Conservation (phyloP, 179 eudicot genomes). For the Spergularia azorica region DNA sequence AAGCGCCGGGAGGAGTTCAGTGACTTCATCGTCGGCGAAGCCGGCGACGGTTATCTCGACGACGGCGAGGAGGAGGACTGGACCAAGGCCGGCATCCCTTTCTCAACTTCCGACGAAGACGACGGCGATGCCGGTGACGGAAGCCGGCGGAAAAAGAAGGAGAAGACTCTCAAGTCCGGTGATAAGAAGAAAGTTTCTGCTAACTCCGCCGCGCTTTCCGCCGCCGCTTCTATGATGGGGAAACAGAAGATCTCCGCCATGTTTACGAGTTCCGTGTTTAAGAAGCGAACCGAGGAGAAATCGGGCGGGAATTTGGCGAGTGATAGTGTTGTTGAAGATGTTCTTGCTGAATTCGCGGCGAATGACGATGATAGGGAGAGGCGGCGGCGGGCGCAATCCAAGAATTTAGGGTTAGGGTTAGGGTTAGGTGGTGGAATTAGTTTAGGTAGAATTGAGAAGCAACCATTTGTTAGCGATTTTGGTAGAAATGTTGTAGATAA, state of each 20-base stretch:
- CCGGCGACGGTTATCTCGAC: conserved; percentile 36
- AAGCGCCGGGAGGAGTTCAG: conserved; percentile 65
- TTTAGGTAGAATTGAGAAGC: conserved; percentile 40
- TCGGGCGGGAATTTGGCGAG: conserved; percentile 32
- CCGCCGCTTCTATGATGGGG: conserved; percentile 76
- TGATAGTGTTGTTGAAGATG: conserved; percentile 90
- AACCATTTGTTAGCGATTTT: conserved; percentile 24
- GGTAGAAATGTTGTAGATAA: conserved; percentile 7
- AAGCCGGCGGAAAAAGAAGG: conserved; percentile 42
- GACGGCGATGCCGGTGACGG: conserved; percentile 76
- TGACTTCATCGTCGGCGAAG: conserved; percentile 74
- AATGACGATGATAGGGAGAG: conserved; percentile 76
- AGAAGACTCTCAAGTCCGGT: conserved; percentile 23
- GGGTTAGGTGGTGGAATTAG: conserved; percentile 5
- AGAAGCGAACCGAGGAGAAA: conserved; percentile 51
- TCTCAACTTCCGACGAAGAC: conserved; percentile 53
- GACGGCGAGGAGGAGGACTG: conserved; percentile 84
- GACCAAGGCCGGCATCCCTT: conserved; percentile 20
- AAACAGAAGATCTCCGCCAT: conserved; percentile 68
- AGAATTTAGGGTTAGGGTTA: conserved; percentile 27
- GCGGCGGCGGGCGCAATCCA: conserved; percentile 50
- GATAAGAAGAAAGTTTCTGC: conserved; percentile 47
- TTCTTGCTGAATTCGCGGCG: conserved; percentile 83
- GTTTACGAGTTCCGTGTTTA: conserved; percentile 74
- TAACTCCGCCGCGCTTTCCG: conserved; percentile 29